Base-by-base conservation (phyloP, 106 monocot species). In the Gastrodia elata region DNA sequence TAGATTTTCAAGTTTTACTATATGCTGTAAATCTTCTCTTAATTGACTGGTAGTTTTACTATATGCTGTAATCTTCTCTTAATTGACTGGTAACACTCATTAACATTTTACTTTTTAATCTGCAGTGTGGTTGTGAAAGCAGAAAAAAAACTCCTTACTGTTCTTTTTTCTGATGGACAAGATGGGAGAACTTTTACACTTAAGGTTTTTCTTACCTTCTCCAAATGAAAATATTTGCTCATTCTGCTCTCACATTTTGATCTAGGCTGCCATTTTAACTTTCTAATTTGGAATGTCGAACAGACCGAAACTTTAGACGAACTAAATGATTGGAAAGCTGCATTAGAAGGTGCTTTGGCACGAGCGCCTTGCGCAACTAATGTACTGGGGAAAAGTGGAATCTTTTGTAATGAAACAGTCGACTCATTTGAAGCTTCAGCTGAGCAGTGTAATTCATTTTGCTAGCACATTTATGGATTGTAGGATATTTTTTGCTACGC, bases 241-340 rank as follows among this genome's bases (percentile, higher is more conserved):
- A 18, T 74, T 72, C 18, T 65, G 27, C 1, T 38, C 8, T 70
- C 15, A 22, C 18, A 20, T 2, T 20, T 73, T 61, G 40, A 32
- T 61, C 44, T 79, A 30, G 15, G 7, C 18, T 61, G 57, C 69
- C 28, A 37, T 55, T 73, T 28, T 71, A 15, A 41, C 67, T 68
- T 42, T 5, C 39, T 22, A 44, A 18, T 72, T 57, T 67, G 65
- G 39, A 59, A 80, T 68, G 38, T 55, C 81, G 37, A 77, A 70
- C 76, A 97, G 97, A 87, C 92, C 43, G 97, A 97, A 74, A 97
- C 93, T 38, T 83, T 78, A 46, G 93, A 93, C 46, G 97, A 97
- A 44, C 71, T 93, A 68, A 73, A 83, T 61, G 93, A 97, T 27
- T 97, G 97, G 97, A 97, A 87, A 87, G 73, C 68, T 86, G 97